Percentiles rank a stretch among this genome's conserved stretches.
Conservation (phyloP, 331 rosid genomes). For the Spiraea crenata region DNA sequence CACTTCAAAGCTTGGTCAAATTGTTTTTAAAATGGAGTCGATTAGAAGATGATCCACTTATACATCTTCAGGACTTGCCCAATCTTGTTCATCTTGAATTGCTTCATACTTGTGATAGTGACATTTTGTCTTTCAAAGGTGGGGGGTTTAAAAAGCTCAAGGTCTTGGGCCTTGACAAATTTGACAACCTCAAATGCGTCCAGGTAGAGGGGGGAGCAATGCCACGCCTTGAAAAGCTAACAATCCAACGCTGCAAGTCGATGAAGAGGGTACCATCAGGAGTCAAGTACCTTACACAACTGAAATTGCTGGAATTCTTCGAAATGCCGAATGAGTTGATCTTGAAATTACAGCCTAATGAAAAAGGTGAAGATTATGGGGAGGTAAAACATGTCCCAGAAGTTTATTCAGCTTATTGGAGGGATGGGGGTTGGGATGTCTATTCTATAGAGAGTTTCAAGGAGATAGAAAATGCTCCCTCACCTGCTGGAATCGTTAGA, state of each 20-base stretch:
- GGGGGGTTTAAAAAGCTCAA: conserved; percentile 44
- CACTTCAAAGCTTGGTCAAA: conserved; percentile 40
- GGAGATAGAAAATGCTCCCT: conserved; percentile 34
- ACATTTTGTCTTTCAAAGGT: conserved; percentile 38
- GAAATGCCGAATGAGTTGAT: conserved; percentile 56
- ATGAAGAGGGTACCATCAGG: conserved; percentile 50
- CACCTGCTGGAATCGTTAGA: conserved; percentile 30
- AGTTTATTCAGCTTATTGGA: conserved; percentile 54
- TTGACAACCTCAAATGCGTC: conserved; percentile 42
- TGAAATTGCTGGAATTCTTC: conserved; percentile 46
- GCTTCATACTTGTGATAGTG: conserved; percentile 40
- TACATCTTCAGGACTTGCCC: conserved; percentile 45
- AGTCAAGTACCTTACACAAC: conserved; percentile 37
- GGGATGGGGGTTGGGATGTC: conserved; percentile 63
- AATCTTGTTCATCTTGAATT: conserved; percentile 59
- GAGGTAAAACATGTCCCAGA: conserved; percentile 47
- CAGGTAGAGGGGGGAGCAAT: conserved; percentile 46
- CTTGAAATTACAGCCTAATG: conserved; percentile 37
- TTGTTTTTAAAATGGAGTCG: conserved; percentile 51
- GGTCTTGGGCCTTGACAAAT: conserved; percentile 51
- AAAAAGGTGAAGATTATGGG: conserved; percentile 38
- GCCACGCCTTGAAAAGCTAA: conserved; percentile 51
- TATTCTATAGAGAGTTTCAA: conserved; percentile 40
- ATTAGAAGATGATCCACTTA: conserved; percentile 45
- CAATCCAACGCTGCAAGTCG: conserved; percentile 41